These are phyloP conservation scores for Uncinocarpus reesii DNA, from an alignment of 2,329 filamentous ascomycete species.

Conservation along the genomic window DNA sequence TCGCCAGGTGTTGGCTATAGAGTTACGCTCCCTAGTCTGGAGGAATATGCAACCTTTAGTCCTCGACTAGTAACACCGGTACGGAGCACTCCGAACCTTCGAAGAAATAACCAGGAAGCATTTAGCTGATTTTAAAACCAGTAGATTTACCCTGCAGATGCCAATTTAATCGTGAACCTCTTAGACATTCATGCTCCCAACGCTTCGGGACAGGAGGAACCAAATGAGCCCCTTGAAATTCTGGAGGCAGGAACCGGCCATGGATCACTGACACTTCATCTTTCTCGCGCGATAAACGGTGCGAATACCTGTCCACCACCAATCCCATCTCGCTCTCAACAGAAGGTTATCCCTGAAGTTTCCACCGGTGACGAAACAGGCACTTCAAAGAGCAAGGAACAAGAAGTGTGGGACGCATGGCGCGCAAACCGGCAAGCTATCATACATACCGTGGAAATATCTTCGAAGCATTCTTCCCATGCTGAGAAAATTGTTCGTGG, in stretches of 20 bases:
- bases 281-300: conserved; percentile 65
- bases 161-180: conserved; percentile 62
- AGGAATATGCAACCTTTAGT: conserved; percentile 60
- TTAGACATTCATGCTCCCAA: conserved; percentile 59
- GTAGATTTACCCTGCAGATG: conserved; percentile 65
- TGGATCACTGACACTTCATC: conserved; percentile 64
- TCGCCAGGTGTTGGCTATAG: conserved; percentile 40
- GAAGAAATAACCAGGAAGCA: background rate
- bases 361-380: background rate
- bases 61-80: conserved; percentile 66
- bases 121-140: conserved; percentile 19
- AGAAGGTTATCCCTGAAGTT: conserved; percentile 21
- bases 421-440: conserved; percentile 51
- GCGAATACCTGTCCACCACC: conserved; percentile 50
- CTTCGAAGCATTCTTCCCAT: conserved; percentile 50
- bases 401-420: conserved; percentile 38
- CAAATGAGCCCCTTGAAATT: conserved; percentile 52
- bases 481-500: conserved; percentile 55
- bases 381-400: background rate
- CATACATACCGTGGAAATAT: conserved; percentile 64
- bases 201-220: conserved; percentile 24
- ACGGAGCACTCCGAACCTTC: conserved; percentile 23
- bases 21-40: conserved; percentile 56
- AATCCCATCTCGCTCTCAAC: conserved; percentile 30
- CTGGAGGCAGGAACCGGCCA: conserved; percentile 81